Base-by-base conservation (phyloP, 148 eudicot genomes). In the Drosera capensis region DNA sequence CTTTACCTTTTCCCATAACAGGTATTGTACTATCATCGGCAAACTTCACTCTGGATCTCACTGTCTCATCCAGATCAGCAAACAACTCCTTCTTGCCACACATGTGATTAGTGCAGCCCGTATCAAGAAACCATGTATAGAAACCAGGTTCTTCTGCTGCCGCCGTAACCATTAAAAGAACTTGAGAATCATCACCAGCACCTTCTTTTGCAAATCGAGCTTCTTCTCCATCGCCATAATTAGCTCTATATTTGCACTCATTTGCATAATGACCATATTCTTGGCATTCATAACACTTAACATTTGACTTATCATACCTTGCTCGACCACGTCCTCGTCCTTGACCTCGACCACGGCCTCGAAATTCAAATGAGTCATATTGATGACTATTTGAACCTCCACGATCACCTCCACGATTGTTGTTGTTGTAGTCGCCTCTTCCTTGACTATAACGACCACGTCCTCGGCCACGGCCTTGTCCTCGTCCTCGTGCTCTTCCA, bases 241-340 rank as follows among this genome's bases (percentile, higher is more conserved):
- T n/a, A n/a, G n/a, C n/a, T 17, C 26, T 52, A 14, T 13, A 7
- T 51, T 22, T 34, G 23, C 57, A 59, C 24, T 59, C 50, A 59
- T 16, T 42, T 5, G 50, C 23, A 50, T 42, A 59, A 44, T 51
- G 57, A 2, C 51, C 64, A 51, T 0, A 17, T 9, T 14, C 25
- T 20, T 51, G 64, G 37, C 57, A 59, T 15, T n/a, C 15, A 20
- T 51, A 45, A n/a, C 64, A 51, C 8, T 59, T 15, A 23, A 51
- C 28, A 23, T 44, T 51, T 0, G 51, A 51, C 23, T 51, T 59
- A 19, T 59, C 57, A 43, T 43, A 36, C 20, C 51, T 24, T 51
- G 39, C 14, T 43, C 24, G 23, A 19, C 57, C 51, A 2, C 24
- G 50, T 22, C 50, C 57, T n/a, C n/a, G n/a, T n/a, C n/a, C n/a